Conservation (phyloP, 257 asterid species). For the Petrea volubilis region DNA sequence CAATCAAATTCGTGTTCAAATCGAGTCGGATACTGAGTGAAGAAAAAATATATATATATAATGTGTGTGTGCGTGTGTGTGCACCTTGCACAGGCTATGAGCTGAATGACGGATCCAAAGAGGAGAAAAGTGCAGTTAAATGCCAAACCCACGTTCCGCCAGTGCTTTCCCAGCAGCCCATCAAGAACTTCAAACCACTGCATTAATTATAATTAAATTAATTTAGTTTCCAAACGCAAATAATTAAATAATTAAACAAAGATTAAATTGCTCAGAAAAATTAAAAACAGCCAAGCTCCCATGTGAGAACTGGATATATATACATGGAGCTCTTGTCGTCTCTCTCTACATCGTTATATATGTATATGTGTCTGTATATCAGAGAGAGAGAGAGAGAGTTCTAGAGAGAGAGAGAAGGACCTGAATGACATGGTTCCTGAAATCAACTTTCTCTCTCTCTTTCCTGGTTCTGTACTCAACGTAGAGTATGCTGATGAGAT, state of each 20-base stretch:
- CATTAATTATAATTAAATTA: too few species aligned
- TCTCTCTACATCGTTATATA: too few species aligned
- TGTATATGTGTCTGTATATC: too few species aligned
- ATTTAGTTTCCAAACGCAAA: too few species aligned
- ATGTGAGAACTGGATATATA: too few species aligned
- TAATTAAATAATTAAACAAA: too few species aligned
- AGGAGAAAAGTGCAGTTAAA: slow-evolving; percentile 49
- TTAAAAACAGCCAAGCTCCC: too few species aligned
- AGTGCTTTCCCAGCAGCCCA: slow-evolving; percentile 52
- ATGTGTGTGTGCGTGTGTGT: too few species aligned
- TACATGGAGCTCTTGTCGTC: too few species aligned
- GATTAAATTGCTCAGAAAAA: too few species aligned
- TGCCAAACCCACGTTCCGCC: slow-evolving; percentile 53
- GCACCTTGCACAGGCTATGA: slow-evolving; percentile 63
- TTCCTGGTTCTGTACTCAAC: slow-evolving; percentile 46
- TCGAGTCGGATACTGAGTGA: too few species aligned
- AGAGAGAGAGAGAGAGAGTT: not conserved
- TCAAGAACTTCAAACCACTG: slow-evolving; percentile 58
- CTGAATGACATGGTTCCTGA: slow-evolving; percentile 49
- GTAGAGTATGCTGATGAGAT: slow-evolving; percentile 39
- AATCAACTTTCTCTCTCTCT: slow-evolving; percentile 43
- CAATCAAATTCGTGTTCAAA: too few species aligned
- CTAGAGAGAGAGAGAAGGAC: not conserved
- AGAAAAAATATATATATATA: not conserved
- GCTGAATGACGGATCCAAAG: slow-evolving; percentile 53